phyloP scores from a whole-genome alignment of 73 alveolate genomes.

The Paramecium biaurelia region DNA sequence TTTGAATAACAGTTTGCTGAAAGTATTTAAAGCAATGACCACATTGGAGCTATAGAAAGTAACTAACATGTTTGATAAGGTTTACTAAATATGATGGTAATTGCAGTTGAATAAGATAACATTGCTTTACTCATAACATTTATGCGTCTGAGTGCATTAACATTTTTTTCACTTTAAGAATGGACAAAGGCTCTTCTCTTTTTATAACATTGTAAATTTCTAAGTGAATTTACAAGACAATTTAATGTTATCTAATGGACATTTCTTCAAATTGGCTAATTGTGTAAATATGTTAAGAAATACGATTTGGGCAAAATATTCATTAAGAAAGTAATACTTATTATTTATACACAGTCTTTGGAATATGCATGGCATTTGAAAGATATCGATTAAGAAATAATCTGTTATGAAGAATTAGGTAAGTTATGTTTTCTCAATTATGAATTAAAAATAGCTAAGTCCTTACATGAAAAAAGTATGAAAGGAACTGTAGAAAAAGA shows the following conservation, averaged over 20 bases:
- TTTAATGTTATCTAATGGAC: slow-evolving; percentile 21
- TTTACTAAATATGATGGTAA: slow-evolving; percentile 2
- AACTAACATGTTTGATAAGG: not conserved
- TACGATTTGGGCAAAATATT: not conserved
- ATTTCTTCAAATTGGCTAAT: not conserved
- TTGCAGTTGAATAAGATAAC: slow-evolving; percentile 29
- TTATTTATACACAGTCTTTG: not conserved
- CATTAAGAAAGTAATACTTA: not conserved
- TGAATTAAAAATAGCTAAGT: not conserved
- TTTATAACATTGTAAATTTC: not conserved
- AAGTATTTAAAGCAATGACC: not conserved
- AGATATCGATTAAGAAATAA: not conserved
- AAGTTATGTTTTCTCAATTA: not conserved
- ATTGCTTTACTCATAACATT: not conserved
- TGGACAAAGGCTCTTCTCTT: not conserved
- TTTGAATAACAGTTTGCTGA: slow-evolving; percentile 19
- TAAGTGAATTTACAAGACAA: slow-evolving; percentile 3
- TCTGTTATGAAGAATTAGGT: slow-evolving; percentile 30
- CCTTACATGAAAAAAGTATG: slow-evolving; percentile 29
- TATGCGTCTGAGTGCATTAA: slow-evolving; percentile 17
- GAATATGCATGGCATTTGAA: slow-evolving; percentile 30
- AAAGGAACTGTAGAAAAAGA: slow-evolving; percentile 2
- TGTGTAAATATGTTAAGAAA: slow-evolving; percentile 23
- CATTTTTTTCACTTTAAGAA: not conserved
- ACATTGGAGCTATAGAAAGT: not conserved